A percentile compares a stretch with the other conserved stretches of the same genome.
Conservation (phyloP, 1,139 yeast species). For the Geotrichum carabidarum region DNA sequence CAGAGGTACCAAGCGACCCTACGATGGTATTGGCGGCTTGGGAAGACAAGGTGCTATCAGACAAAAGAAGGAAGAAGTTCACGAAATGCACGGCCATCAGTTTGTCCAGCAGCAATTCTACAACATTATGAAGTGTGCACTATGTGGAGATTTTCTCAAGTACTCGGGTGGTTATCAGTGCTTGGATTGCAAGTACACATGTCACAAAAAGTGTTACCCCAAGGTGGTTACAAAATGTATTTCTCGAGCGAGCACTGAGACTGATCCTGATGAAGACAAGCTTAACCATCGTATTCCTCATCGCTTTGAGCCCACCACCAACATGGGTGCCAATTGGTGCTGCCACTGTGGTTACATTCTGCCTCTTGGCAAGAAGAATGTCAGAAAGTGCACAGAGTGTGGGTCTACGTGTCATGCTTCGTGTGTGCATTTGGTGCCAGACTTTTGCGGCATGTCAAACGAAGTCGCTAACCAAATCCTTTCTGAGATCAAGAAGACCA, state of each 20-base stretch:
- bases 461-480: constrained; percentile 90
- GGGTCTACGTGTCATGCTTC: constrained; percentile 90
- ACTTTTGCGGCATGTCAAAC: constrained; percentile 97
- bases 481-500: constrained; percentile 76
- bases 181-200: constrained; percentile 88
- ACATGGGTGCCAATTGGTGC: constrained; percentile 97
- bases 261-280: constrained; percentile 81
- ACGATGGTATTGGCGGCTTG: constrained; percentile 59
- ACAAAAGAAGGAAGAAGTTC: constrained; percentile 89
- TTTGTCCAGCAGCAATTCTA: constrained; percentile 93
- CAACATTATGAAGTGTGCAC: constrained; percentile 93
- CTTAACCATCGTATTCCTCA: constrained; percentile 96
- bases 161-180: constrained; percentile 89
- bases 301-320: constrained; percentile 82
- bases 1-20: constrained; percentile 43
- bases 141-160: constrained; percentile 91
- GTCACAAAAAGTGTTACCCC: constrained; percentile 91
- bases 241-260: constrained; percentile 79
- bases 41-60: constrained; percentile 99
- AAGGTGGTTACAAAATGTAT: constrained; percentile 95
- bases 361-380: constrained; percentile 92
- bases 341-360: constrained; percentile 96
- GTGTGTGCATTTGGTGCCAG: constrained; percentile 93
- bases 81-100: constrained; percentile 94
- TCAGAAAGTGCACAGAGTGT: constrained; percentile 93